Evolutionary conservation across 2,329 filamentous ascomycete species (phyloP), one percentile per base, ranked within the genome.

Genomic region (Xylaria sp.): DNA sequence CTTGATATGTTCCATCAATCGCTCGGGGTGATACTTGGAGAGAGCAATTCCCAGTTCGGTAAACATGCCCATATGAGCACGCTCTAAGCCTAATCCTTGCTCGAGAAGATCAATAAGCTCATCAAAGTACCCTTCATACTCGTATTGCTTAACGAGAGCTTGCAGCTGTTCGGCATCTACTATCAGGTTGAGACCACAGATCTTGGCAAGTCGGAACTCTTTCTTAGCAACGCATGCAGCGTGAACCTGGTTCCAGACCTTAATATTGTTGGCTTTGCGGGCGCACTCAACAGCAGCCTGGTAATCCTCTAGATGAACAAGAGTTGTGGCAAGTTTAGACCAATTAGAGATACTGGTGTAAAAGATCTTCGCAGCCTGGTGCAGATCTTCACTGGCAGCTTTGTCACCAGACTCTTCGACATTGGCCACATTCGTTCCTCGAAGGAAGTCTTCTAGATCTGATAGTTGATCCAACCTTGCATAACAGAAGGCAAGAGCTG

Each of bases 181-280:
- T 76, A 99, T 98, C 69, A 99, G 86, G 84, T 99, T 98, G 70
- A 99, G 90, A 86, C 97, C 97, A 78, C 96, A 99, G 76, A 99
- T 99, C 84, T 98, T 96, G 29, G 97, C 96, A 69, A 99, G 91
- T 70, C 95, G 93, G 90, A 99, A 99, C 80, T 99, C 96, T 85
- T 97, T 98, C 90, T 98, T 99, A 71, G 89, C 90, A 73, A 99
- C 93, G 79, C 96, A 99, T 25, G 95, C 96, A 78, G 93, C 92
- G 83, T 98, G 97, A 74, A 99, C 96, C 82, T 99, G 93, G 83
- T 96, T 97, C 96, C 96, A 99, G 61, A 99, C 96, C 85, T 97
- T 98, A 82, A 98, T 94, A 82, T 93, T 98, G 86, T 98, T 99
- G 76, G 96, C 96, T 84, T 99, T 98, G 80, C 96, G 93, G 29